phyloP scores from a whole-genome alignment of 495 filamentous ascomycete species.

The Cairneyella variabilis region DNA sequence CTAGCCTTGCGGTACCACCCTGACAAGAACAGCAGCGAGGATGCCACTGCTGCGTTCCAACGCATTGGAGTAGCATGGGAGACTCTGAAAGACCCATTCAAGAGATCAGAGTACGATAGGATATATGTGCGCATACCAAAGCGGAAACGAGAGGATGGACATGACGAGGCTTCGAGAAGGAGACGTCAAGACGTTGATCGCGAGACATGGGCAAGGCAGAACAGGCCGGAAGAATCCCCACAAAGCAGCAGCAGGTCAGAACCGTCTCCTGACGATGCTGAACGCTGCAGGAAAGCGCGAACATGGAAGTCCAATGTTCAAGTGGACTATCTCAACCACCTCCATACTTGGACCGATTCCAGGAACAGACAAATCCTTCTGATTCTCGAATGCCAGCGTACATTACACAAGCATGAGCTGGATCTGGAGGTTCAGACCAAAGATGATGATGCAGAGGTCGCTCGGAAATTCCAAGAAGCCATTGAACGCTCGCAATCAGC shows the following conservation, averaged over 20 bases:
- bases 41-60: conserved; percentile 41
- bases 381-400: background rate
- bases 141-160: conserved; percentile 17
- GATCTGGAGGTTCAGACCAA: background rate
- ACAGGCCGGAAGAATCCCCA: background rate
- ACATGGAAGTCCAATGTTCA: background rate
- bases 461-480: conserved; percentile 8
- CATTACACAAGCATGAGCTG: background rate
- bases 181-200: conserved; percentile 7
- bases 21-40: conserved; percentile 51
- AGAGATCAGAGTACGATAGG: conserved; percentile 10
- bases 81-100: conserved; percentile 4
- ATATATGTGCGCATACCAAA: conserved; percentile 13
- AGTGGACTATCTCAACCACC: conserved; percentile 1
- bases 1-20: conserved; percentile 56
- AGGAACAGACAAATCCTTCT: background rate
- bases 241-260: conserved; percentile 15
- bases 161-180: conserved; percentile 15
- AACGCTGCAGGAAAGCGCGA: conserved; percentile 4
- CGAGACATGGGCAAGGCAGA: conserved; percentile 12
- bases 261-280: conserved; percentile 3
- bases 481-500: conserved; percentile 1
- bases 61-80: conserved; percentile 15
- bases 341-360: conserved; percentile 5
- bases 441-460: conserved; percentile 2